phyloP scores from a whole-genome alignment of 176 grass and related monocot genomes.

The Triticum timopheevii region DNA sequence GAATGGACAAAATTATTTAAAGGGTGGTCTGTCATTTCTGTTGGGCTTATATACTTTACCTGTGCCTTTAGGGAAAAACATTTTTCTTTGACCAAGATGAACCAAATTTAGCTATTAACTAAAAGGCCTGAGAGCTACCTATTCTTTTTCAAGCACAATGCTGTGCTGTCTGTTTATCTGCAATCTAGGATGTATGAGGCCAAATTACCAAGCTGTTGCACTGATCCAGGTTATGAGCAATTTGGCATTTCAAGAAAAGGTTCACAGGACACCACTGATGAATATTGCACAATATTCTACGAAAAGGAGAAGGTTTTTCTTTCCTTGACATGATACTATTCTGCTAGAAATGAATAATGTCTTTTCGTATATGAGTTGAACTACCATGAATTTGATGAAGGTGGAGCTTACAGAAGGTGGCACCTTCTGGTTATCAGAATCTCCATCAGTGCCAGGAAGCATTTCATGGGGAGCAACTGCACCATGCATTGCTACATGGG shows the following conservation, averaged over 20 bases:
- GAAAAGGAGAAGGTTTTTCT: slow-evolving; percentile 89
- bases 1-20: background rate
- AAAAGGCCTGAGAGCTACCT: background rate
- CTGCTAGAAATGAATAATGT: slow-evolving; percentile 26
- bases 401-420: slow-evolving; percentile 97
- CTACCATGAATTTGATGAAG: slow-evolving; percentile 52
- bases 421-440: slow-evolving; percentile 98
- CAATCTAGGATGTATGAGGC: background rate
- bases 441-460: slow-evolving; percentile 92
- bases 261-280: slow-evolving; percentile 81
- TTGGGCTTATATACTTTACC: background rate
- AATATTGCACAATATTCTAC: slow-evolving; percentile 98
- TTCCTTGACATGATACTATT: slow-evolving; percentile 20
- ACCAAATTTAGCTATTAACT: slow-evolving; percentile 8
- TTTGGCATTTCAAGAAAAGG: slow-evolving; percentile 99
- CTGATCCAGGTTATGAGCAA: slow-evolving; percentile 81
- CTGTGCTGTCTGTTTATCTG: slow-evolving; percentile 11
- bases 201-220: slow-evolving; percentile 10
- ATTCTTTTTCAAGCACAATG: background rate
- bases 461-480: slow-evolving; percentile 83
- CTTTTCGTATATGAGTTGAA: slow-evolving; percentile 34
- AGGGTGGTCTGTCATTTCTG: background rate
- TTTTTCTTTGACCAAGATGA: background rate
- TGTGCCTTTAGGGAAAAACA: background rate
- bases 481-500: slow-evolving; percentile 96